A percentile compares a stretch with the other conserved stretches of the same genome.
Conservation (phyloP, 345 rosid genomes). For the Bruguiera parviflora region DNA sequence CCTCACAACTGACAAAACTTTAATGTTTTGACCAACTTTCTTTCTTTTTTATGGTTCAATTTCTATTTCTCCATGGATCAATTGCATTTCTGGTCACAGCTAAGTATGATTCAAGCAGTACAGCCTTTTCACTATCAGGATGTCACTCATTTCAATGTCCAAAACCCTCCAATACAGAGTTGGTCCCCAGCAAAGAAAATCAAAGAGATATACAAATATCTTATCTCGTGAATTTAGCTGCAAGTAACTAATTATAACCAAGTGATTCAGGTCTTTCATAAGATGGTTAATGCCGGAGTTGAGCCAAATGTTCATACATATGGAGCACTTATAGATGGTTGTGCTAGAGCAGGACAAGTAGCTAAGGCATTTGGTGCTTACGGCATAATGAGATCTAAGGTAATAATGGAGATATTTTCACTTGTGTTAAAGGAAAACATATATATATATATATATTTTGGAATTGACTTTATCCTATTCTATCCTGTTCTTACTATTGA, state of each 20-base stretch:
- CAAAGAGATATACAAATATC: too few relatives aligned
- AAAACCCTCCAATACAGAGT: too few relatives aligned
- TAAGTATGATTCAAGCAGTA: too few relatives aligned
- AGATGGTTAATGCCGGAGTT: constrained; percentile 89
- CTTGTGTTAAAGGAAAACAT: background rate
- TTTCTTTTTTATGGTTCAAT: background rate
- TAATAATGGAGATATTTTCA: constrained; percentile 20
- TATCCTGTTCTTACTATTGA: constrained; percentile 4
- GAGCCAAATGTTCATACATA: constrained; percentile 89
- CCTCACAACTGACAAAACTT: background rate
- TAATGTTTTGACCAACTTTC: background rate
- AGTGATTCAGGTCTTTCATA: constrained; percentile 68
- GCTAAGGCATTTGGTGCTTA: constrained; percentile 99
- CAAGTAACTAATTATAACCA: background rate
- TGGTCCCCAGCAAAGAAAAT: too few relatives aligned
- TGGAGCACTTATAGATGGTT: constrained; percentile 97
- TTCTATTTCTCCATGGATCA: too few relatives aligned
- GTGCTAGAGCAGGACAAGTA: constrained; percentile 91
- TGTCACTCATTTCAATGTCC: too few relatives aligned
- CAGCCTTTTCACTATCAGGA: too few relatives aligned
- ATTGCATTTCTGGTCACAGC: too few relatives aligned
- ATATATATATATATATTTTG: background rate
- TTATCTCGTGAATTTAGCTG: too few relatives aligned
- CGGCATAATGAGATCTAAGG: constrained; percentile 97
- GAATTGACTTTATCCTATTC: constrained; percentile 2